A percentile compares a stretch with the other conserved stretches of the same genome.
Evolutionary conservation across 768 basidiomycete genomes (phyloP).

Genomic region (Pisolithus marmoratus): DNA sequence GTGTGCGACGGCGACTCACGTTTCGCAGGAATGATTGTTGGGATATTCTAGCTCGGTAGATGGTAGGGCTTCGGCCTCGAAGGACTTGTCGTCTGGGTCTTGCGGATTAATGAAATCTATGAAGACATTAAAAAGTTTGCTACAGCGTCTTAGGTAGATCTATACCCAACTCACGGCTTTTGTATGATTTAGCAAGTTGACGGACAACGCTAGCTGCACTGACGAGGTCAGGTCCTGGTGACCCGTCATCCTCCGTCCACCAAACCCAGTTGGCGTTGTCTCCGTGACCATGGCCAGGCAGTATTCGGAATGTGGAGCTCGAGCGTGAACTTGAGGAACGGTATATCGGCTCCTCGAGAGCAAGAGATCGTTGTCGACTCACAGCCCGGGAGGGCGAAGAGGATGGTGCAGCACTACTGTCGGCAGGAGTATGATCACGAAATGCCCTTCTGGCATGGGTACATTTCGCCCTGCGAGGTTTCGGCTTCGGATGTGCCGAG

Average conservation of each 20-base stretch:
- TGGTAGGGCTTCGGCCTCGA: conserved; percentile 62
- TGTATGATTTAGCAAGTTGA: conserved; percentile 60
- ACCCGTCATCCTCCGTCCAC: conserved; percentile 52
- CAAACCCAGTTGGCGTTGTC: conserved; percentile 26
- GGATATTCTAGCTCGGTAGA: conserved; percentile 73
- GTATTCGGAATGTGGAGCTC: conserved; percentile 43
- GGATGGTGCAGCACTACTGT: conserved; percentile 30
- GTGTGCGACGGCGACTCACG: conserved; percentile 33
- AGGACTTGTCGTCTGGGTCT: conserved; percentile 57
- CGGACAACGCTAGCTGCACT: conserved; percentile 64
- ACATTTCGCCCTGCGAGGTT: conserved; percentile 1
- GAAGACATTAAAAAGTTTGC: conserved; percentile 2
- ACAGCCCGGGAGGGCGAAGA: conserved; percentile 37
- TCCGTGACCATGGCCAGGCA: conserved; percentile 17
- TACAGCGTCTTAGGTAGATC: background rate
- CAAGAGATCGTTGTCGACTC: conserved; percentile 34
- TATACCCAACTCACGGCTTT: conserved; percentile 47
- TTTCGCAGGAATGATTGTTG: conserved; percentile 61
- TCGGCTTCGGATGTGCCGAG: background rate
- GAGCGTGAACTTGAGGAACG: conserved; percentile 58
- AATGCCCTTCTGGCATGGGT: conserved; percentile 21
- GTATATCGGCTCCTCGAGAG: conserved; percentile 53
- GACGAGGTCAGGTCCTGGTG: conserved; percentile 45
- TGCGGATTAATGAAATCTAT: conserved; percentile 67
- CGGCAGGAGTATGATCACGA: conserved; percentile 12